Base-by-base conservation (phyloP, 208 protist species). In the Wallacemonas sp. region DNA sequence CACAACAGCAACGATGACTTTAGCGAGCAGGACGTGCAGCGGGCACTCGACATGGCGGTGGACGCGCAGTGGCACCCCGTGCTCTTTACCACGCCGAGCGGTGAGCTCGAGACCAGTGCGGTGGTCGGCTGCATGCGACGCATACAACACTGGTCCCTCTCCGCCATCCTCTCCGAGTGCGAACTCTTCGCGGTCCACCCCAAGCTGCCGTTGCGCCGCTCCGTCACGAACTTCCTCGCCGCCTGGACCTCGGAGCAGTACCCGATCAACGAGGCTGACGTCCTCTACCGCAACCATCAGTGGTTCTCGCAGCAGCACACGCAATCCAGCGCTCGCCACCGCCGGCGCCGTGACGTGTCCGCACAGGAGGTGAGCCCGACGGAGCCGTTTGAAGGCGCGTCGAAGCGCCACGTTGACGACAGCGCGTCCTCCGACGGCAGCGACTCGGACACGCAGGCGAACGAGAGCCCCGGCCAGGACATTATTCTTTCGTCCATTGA, bases 81-180 rank as follows among this genome's bases (percentile, higher is more conserved):
- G 26, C 84, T 98, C 42, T 86, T 98, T 25, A 63, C 81, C 14
- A 97, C 91, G 48, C 86, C 91, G 11, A 91, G 83, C 1, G 94
- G 94, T 25, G 85, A 96, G 48, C 63, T 96, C 14, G 83, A 95
- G 49, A 97, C 94, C 29, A 95, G 83, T 49, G 81, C 91, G 1
- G 57, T 97, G 8, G 77, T 95, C 1, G 90, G 86, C 18, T 98
- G 94, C 79, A 82, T 97, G 67, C 81, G 92, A 20, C 91, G 84
- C 22, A 83, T 87, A 42, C 86, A 96, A 69, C 70, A 84, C 62
- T 97, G 92, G 90, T 74, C 81, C 3, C 63, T 98, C 33, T 70
- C 84, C 1, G 65, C 86, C 18, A 92, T 93, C 49, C 74, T 92
- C 38, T 76, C 66, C 18, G 94, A 98, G 61, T 94, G 87, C 64